Evolutionary conservation across 2,329 filamentous ascomycete species (phyloP).

Genomic region (Trichoderma asperellum): DNA sequence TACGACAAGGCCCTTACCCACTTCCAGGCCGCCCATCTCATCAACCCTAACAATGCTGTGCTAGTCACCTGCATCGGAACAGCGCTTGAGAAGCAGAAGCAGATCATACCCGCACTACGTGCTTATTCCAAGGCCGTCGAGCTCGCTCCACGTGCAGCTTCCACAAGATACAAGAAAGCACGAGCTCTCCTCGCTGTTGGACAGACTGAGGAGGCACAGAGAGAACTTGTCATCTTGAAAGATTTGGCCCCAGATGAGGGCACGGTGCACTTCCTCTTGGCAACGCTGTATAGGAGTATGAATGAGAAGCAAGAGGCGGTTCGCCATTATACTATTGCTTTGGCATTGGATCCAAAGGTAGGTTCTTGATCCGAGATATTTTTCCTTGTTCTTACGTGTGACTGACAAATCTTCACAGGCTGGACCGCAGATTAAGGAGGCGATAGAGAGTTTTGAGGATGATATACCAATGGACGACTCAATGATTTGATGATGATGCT

Average conservation of each 20-base stretch:
- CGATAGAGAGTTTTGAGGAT: slow-evolving; percentile 88
- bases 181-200: slow-evolving; percentile 78
- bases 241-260: slow-evolving; percentile 92
- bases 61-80: slow-evolving; percentile 90
- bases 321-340: slow-evolving; percentile 88
- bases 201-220: slow-evolving; percentile 71
- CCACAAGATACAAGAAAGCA: slow-evolving; percentile 92
- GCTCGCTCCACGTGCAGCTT: slow-evolving; percentile 76
- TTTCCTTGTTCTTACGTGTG: background rate
- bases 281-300: slow-evolving; percentile 75
- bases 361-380: background rate
- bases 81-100: slow-evolving; percentile 85
- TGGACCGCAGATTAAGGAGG: slow-evolving; percentile 91
- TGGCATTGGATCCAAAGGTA: slow-evolving; percentile 96
- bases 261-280: slow-evolving; percentile 93
- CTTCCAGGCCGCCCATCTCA: slow-evolving; percentile 82
- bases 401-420: slow-evolving; percentile 60
- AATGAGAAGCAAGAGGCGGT: slow-evolving; percentile 80
- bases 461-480: slow-evolving; percentile 72
- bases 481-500: slow-evolving; percentile 57
- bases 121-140: slow-evolving; percentile 84
- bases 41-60: slow-evolving; percentile 93
- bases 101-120: slow-evolving; percentile 74
- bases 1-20: slow-evolving; percentile 90
- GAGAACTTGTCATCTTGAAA: slow-evolving; percentile 84